phyloP scores from a whole-genome alignment of 2,329 filamentous ascomycete species.

The Grosmannia huntii region DNA sequence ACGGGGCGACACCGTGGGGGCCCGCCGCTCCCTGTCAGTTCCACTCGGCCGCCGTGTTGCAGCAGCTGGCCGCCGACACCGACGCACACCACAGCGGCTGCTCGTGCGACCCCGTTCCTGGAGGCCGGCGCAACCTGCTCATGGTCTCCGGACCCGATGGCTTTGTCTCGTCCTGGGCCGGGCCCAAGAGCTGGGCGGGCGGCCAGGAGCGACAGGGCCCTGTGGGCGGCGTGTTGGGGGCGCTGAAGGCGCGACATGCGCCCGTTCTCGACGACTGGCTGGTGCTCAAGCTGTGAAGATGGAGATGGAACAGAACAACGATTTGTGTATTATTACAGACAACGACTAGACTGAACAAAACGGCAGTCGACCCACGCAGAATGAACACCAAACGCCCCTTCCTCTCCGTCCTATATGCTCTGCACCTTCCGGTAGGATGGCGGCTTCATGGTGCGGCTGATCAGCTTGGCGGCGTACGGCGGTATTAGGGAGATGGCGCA shows the following conservation, averaged over 20 bases:
- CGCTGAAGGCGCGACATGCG: constrained; percentile 37
- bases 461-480: constrained; percentile 75
- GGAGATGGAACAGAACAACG: background rate
- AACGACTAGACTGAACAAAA: background rate
- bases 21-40: constrained; percentile 17
- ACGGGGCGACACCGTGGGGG: constrained; percentile 1
- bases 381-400: background rate
- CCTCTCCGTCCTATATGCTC: constrained; percentile 34
- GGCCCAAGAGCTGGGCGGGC: constrained; percentile 61
- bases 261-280: constrained; percentile 31
- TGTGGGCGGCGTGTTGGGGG: constrained; percentile 53
- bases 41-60: constrained; percentile 16
- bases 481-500: constrained; percentile 70
- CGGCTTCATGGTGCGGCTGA: constrained; percentile 74
- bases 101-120: constrained; percentile 15
- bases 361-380: background rate
- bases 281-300: constrained; percentile 34
- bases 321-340: background rate
- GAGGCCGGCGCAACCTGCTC: constrained; percentile 44
- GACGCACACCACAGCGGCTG: background rate
- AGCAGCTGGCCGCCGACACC: constrained; percentile 5
- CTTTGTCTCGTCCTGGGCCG: constrained; percentile 71
- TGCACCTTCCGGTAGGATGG: constrained; percentile 92
- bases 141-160: constrained; percentile 84
- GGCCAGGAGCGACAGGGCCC: constrained; percentile 65